Percentiles rank a stretch among this genome's conserved stretches.
phyloP scores from a whole-genome alignment of 106 monocot species.

The Hemerocallis citrina region DNA sequence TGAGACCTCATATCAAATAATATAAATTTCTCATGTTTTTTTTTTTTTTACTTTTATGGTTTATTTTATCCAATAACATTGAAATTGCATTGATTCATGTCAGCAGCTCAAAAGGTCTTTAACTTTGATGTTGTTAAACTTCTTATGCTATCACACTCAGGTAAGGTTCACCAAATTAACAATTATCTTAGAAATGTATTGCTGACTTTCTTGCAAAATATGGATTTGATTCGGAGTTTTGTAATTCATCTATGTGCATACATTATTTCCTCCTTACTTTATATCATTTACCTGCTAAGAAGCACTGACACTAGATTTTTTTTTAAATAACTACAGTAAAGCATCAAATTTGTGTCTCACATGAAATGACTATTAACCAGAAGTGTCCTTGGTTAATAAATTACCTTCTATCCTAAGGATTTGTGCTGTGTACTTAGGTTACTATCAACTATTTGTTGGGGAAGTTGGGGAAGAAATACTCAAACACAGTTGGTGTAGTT shows the following conservation, averaged over 20 bases:
- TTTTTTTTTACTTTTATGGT: background rate
- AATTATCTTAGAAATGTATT: background rate
- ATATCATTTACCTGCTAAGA: no score
- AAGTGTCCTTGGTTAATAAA: no score
- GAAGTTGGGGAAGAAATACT: constrained; percentile 43
- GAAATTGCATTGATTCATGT: no score
- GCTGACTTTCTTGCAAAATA: background rate
- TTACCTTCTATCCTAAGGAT: background rate
- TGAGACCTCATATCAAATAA: background rate
- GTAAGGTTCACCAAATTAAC: background rate
- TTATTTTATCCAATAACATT: background rate
- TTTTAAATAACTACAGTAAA: no score
- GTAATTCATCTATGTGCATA: background rate
- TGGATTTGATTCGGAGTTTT: background rate
- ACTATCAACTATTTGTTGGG: constrained; percentile 64
- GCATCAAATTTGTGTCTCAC: no score
- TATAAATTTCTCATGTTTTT: background rate
- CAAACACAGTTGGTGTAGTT: constrained; percentile 61
- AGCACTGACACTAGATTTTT: no score
- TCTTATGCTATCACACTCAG: no score
- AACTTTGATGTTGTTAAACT: no score
- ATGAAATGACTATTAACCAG: no score
- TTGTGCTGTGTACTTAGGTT: constrained; percentile 24
- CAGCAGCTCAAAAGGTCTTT: no score
- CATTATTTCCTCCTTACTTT: background rate